Base-by-base conservation (phyloP, 495 filamentous ascomycete species). In the Neurospora africana region DNA sequence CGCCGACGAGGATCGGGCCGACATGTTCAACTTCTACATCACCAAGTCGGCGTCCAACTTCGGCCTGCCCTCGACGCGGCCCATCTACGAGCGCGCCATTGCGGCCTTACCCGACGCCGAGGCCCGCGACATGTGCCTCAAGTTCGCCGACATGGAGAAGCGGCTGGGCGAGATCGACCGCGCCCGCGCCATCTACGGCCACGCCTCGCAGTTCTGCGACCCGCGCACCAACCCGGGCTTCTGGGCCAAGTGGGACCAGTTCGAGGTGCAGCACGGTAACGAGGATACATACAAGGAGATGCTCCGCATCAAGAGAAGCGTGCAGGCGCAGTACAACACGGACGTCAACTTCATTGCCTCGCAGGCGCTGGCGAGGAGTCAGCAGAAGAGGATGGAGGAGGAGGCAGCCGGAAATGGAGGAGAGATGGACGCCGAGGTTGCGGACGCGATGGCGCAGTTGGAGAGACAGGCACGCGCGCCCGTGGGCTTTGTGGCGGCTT, bases 11-110 rank as follows among this genome's bases (percentile, higher is more conserved):
- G 94, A 98, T 78, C 86, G 93, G 13, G 91, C 92, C 75, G 96
- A 97, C 80, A 97, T 99, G 93, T 99, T 98, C 84, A 95, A 97
- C 79, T 97, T 98, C 79, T 99, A 98, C 85, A 97, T 99, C 80
- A 98, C 96, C 68, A 98, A 99, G 79, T 97, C 94, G 1, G 95
- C 95, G 0, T 97, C 94, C 11, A 99, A 99, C 81, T 99, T 99
- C 74, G 95, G 95, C 8, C 86, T 99, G 30, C 92, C 95, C 2
- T 98, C 95, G 8, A 97, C 95, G n/a, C 86, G 95, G 41, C 90
- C 93, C 1, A 98, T 99, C 79, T 99, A 99, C 84, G 95, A 98
- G 82, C 90, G 93, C 65, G 94, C 95, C 23, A 96, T 99, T 70
- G 90, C 91, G 6, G 91, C 94, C 33, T 84, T 99, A 36, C 95